Conservation (phyloP, 169 alveolate genomes). For the Plasmodium malariae region DNA sequence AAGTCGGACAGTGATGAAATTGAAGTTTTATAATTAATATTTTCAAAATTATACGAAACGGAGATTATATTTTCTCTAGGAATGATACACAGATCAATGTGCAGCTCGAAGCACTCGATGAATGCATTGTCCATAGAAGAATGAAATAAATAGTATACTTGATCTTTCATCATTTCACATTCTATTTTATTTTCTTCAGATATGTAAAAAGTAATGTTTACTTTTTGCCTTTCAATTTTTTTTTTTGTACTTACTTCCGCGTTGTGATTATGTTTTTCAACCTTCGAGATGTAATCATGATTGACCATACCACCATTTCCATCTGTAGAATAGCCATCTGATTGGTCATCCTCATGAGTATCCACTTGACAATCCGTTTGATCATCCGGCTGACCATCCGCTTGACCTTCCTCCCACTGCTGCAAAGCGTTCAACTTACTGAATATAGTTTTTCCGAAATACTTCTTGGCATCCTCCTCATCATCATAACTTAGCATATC, state of each 20-base stretch:
- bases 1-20: constrained; percentile 17
- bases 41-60: constrained; percentile 5
- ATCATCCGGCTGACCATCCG: background rate
- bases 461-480: constrained; percentile 67
- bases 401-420: background rate
- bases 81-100: constrained; percentile 1
- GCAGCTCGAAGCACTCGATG: constrained; percentile 17
- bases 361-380: background rate
- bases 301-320: background rate
- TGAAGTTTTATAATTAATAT: background rate
- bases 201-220: constrained; percentile 18
- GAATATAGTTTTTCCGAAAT: constrained; percentile 62
- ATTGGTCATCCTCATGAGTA: background rate
- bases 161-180: constrained; percentile 56
- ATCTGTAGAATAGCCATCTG: background rate
- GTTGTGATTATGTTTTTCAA: background rate
- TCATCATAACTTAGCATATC: constrained; percentile 27
- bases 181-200: constrained; percentile 27
- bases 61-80: background rate
- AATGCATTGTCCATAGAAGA: constrained; percentile 55
- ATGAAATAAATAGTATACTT: constrained; percentile 47
- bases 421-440: background rate
- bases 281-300: background rate
- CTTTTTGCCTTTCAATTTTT: constrained; percentile 2
- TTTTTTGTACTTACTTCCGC: background rate